Evolutionary conservation across 208 protist genomes (phyloP).

Genomic region (Naegleria gruberi): DNA sequence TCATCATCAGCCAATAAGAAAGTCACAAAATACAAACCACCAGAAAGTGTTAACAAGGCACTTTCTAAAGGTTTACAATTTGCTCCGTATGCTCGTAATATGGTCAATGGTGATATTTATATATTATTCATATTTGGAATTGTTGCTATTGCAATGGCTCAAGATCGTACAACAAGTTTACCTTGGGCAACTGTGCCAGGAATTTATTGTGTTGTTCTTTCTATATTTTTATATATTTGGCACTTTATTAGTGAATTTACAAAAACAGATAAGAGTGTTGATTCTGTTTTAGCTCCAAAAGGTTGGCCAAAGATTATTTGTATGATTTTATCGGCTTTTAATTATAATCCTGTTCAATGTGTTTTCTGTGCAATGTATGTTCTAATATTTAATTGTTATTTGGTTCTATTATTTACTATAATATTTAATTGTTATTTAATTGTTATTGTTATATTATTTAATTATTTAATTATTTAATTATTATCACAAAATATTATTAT

Average conservation of each 20-base stretch:
- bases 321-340: neutral
- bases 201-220: neutral
- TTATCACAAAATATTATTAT: too few species aligned
- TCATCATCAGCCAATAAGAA: too few species aligned
- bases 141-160: neutral
- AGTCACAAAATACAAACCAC: neutral
- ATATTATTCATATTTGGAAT: slow-evolving; percentile 1
- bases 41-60: neutral
- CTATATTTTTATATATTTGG: slow-evolving; percentile 12
- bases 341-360: neutral
- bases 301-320: neutral
- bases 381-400: too few species aligned
- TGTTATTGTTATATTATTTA: too few species aligned
- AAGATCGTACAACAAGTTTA: neutral
- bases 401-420: too few species aligned
- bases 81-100: neutral
- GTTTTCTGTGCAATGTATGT: neutral
- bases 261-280: neutral
- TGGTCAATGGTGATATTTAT: slow-evolving; percentile 1
- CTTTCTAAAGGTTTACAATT: neutral
- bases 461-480: too few species aligned
- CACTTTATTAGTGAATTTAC: neutral
- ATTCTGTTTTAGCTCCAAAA: neutral
- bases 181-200: neutral
- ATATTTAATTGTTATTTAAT: too few species aligned